Base-by-base conservation (phyloP, 2,329 filamentous ascomycete genomes). In the Thermomyces lanuginosus region DNA sequence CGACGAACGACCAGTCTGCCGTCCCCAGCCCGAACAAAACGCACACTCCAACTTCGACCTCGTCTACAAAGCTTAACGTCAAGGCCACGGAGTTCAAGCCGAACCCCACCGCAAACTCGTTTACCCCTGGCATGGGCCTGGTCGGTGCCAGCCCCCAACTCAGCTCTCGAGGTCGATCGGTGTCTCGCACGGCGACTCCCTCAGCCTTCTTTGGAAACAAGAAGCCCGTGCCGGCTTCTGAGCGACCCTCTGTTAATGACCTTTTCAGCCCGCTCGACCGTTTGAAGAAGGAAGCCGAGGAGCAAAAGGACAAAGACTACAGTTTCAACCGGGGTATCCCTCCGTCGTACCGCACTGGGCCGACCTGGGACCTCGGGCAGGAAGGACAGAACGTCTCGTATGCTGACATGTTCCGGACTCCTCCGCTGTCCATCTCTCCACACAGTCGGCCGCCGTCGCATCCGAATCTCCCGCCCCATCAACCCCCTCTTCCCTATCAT, bases 401-500 rank as follows among this genome's bases (percentile, higher is more conserved):
- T 49, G 68, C 71, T 26, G 71, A 86, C 41, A 72, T 80, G 44
- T 89, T 93, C 51, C 81, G 91, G 40, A 72, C 40, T 60, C 71
- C 26, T 59, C 69, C 33, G 55, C 59, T 74, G 0, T 61, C 76
- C 25, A 69, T 75, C 10, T 78, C 78, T 1, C 75, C 77, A 3
- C 76, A 72, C 36, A 75, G 80, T 44, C 69, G 72, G 22, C 55
- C 61, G 34, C 52, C 60, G 22, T 58, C 57, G 10, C 69, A 76
- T 33, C 73, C 76, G 4, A 76, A 78, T 32, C 64, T 82, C 37
- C 65, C 80, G 19, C 65, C 80, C 18, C 83, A 89, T 43, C 79
- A 84, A 39, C 79, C 89, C 39, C 83, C 89, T 45, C 59, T 92
- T 14, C 80, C 82, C 1, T 71, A 76, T 46, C 81, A 91, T 45